phyloP scores from a whole-genome alignment of 116 monocot genomes.

The Phalaenopsis hybrid region DNA sequence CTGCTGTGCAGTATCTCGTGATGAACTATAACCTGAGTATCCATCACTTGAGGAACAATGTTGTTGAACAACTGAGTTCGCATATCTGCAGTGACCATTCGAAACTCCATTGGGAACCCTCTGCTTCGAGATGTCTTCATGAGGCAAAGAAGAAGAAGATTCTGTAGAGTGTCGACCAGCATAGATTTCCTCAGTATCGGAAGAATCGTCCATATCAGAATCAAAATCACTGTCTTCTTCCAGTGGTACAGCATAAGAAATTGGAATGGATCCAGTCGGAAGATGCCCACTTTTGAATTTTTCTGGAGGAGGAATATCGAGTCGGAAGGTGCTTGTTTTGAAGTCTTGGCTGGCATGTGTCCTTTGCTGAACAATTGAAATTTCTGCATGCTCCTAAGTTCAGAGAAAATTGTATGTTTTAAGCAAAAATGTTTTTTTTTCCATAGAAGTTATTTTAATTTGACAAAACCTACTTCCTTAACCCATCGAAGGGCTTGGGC shows the following conservation, averaged over 20 bases:
- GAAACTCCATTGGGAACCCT: neutral
- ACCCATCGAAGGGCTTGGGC: conserved; percentile 4
- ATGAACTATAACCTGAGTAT: conserved; percentile 6
- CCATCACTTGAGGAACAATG: neutral
- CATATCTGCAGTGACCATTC: neutral
- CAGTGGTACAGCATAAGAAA: neutral
- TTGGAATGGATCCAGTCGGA: neutral
- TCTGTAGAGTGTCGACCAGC: too few relatives aligned
- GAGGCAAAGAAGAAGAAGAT: neutral
- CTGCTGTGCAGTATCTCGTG: neutral
- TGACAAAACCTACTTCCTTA: neutral
- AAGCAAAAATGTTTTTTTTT: neutral
- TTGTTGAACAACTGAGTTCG: neutral
- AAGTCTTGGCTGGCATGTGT: neutral
- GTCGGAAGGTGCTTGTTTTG: neutral
- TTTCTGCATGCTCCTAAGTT: neutral
- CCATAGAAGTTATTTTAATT: neutral
- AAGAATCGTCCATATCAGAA: conserved; percentile 11
- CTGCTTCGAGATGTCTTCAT: neutral
- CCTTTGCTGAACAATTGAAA: neutral
- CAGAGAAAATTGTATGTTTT: neutral
- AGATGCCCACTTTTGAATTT: conserved; percentile 7
- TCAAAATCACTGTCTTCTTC: neutral
- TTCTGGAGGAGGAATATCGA: conserved; percentile 3
- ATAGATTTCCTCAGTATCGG: neutral